Evolutionary conservation across 257 asterid genomes (phyloP).

Genomic region (Solanum pennellii): DNA sequence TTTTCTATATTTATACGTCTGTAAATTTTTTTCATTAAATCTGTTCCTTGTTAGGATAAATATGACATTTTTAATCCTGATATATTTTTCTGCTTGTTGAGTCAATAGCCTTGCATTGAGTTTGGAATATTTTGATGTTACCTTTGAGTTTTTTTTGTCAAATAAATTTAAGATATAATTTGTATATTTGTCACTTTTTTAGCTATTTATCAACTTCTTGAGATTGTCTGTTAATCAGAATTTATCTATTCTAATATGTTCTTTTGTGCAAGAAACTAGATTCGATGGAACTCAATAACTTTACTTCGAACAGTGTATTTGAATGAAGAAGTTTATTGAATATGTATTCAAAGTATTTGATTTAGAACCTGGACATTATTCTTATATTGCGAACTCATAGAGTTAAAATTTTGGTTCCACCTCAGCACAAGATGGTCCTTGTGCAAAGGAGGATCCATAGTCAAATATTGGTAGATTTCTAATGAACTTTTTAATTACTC

Average conservation of each 20-base stretch:
- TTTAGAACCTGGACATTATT: not conserved
- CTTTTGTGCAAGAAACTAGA: not conserved
- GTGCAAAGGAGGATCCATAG: not conserved
- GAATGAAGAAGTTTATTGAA: not conserved
- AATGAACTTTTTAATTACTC: not conserved
- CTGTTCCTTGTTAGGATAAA: not conserved
- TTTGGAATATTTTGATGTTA: not conserved
- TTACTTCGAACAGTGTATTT: not conserved
- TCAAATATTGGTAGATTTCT: not conserved
- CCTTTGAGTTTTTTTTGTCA: not conserved
- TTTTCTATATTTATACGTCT: not conserved
- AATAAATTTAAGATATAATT: not conserved
- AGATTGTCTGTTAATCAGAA: not conserved
- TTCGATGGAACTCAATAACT: not conserved
- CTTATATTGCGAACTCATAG: not conserved
- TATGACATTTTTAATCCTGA: not conserved
- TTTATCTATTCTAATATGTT: not conserved
- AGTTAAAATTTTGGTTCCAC: not conserved
- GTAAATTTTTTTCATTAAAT: not conserved
- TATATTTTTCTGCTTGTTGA: not conserved
- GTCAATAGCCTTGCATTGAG: not conserved
- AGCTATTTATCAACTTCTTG: not conserved
- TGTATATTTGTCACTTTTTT: not conserved
- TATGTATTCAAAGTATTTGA: not conserved
- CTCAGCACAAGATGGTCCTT: not conserved